These are phyloP conservation scores for Rhizophora apiculata DNA, from an alignment of 345 rosid genomes.

Conservation along the genomic window DNA sequence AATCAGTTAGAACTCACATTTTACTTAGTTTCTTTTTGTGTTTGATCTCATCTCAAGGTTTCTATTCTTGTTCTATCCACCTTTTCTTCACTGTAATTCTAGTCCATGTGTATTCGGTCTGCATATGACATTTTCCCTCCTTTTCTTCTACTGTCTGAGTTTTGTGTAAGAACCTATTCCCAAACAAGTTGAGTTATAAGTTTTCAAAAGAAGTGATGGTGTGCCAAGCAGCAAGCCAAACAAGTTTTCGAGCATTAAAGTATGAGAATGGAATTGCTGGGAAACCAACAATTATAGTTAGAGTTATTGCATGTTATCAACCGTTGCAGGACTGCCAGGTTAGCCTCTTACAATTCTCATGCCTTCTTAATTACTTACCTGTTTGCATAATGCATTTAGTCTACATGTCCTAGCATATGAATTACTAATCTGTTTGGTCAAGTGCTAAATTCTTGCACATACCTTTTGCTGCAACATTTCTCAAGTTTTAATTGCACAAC, in stretches of 20 bases:
- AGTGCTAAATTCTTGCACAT: not conserved
- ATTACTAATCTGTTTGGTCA: not conserved
- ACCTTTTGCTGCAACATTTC: not conserved
- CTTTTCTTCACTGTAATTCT: constrained; percentile 5
- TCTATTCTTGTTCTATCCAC: constrained; percentile 5
- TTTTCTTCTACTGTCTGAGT: not conserved
- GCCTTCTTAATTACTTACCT: not conserved
- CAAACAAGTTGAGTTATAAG: constrained; percentile 22
- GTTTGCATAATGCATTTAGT: not conserved
- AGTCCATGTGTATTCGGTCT: constrained; percentile 8
- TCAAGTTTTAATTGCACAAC: constrained; percentile 1
- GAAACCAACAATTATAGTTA: constrained; percentile 70
- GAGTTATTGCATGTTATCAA: constrained; percentile 94
- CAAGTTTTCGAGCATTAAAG: constrained; percentile 88
- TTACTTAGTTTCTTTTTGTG: constrained; percentile 10
- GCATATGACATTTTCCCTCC: not conserved
- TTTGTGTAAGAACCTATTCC: constrained; percentile 14
- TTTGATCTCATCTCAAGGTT: constrained; percentile 6
- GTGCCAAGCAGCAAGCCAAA: constrained; percentile 93
- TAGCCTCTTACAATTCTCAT: constrained; percentile 13
- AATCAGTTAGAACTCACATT: not conserved
- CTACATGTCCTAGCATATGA: not conserved
- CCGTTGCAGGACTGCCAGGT: constrained; percentile 99
- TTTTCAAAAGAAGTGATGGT: constrained; percentile 68
- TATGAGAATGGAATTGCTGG: constrained; percentile 86